Percentiles rank a stretch among this genome's conserved stretches.
These are phyloP conservation scores for Lenzites betulinus DNA, from an alignment of 768 basidiomycete species.

Conservation along the genomic window DNA sequence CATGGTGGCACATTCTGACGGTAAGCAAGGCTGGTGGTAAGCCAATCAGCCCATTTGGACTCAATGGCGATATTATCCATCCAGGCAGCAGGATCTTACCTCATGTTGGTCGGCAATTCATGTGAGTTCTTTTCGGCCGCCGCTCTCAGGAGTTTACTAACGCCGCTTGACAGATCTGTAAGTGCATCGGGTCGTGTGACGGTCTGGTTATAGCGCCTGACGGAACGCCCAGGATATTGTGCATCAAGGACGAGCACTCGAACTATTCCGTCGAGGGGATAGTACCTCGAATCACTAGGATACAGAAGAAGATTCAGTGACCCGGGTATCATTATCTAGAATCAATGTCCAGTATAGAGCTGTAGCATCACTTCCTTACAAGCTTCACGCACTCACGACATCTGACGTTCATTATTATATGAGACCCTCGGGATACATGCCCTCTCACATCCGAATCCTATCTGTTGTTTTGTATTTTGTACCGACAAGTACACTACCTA, in stretches of 20 bases:
- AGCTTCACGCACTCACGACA: background rate
- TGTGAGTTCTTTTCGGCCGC: constrained; percentile 29
- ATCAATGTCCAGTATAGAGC: background rate
- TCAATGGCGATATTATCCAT: no score
- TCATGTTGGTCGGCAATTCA: constrained; percentile 36
- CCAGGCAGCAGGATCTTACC: constrained; percentile 33
- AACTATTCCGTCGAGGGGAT: constrained; percentile 47
- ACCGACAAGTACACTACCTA: no score
- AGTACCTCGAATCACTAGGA: constrained; percentile 42
- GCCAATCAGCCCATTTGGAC: no score
- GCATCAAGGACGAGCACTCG: constrained; percentile 58
- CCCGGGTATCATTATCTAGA: background rate
- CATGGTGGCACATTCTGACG: constrained; percentile 76
- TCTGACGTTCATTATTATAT: background rate
- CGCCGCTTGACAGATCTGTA: constrained; percentile 27
- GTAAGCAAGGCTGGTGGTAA: constrained; percentile 36
- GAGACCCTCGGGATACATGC: background rate
- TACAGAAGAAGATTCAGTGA: constrained; percentile 20
- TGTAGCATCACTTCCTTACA: background rate
- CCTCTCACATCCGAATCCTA: no score
- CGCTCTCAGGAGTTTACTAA: background rate
- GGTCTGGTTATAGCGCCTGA: background rate
- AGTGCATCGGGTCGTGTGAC: constrained; percentile 1
- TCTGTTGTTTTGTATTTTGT: background rate
- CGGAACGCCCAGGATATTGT: constrained; percentile 47